Base-by-base conservation (phyloP, 768 basidiomycete genomes). In the Phlegmacium glaucopus region DNA sequence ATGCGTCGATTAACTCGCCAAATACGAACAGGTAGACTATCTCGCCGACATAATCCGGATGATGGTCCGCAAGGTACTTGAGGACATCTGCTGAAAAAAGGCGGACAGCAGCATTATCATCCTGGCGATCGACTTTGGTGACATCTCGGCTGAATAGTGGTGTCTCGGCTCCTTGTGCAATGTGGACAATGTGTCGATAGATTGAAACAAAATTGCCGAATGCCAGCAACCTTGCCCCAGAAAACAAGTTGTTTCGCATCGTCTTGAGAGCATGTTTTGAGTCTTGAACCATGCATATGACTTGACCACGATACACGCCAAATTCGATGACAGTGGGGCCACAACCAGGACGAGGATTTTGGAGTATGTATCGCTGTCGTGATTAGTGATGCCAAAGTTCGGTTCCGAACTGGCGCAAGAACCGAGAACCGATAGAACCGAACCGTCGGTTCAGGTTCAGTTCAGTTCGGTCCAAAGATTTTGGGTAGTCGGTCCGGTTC, bases 201-300 rank as follows among this genome's bases (percentile, higher is more conserved):
- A 45, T 16, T 1, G 47, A 35, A 6, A 42, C 7, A 18, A 47
- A 51, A 18, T 62, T 55, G 0, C 64, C 69, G 3, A 70, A 22
- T 2, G 50, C 45, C 1, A 66, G 49, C 0, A 59, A 27, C 1
- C 53, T 59, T 3, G 70, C 69, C 0, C 70, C 69, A 0, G 64
- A 60, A 46, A 62, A 67, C 0, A 68, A 29, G 27, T 72, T 66
- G 48, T 72, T 72, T 6, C 63, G 55, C 4, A 52, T 44, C 0
- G 68, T 73, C 44, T 72, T 73, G 13, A 62, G 49, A 0, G 42
- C 56, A 44, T 72, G 71, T 27, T 69, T 69, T 3, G 66, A 60
- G 41, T 72, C 70, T 47, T 72, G 71, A n/a, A 66, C 49, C 30
- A 62, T 64, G 9, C 56, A 55, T 13, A 67, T 41, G 0, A 57